Evolutionary conservation across 345 rosid genomes (phyloP).

Genomic region (Raphanus sativus): DNA sequence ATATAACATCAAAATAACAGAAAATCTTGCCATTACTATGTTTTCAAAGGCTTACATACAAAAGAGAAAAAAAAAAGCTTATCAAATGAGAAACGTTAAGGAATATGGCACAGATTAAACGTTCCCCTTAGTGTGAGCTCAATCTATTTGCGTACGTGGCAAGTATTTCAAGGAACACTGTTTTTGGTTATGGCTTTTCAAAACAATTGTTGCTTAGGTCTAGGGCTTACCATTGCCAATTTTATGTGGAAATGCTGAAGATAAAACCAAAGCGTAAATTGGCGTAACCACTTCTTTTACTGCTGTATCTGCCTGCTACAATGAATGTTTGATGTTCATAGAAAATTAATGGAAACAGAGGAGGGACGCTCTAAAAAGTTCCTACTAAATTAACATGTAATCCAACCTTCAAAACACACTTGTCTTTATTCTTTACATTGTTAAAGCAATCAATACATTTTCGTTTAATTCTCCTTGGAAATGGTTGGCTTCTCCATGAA

Average conservation of each 20-base stretch:
- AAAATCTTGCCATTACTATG: not conserved
- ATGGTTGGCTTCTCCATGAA: constrained; percentile 12
- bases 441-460: not conserved
- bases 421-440: not conserved
- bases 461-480: not conserved
- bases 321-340: not conserved
- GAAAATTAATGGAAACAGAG: not conserved
- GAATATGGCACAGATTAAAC: not conserved
- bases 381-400: not conserved
- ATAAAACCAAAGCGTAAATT: not conserved
- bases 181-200: not conserved
- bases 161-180: not conserved
- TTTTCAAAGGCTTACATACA: not conserved
- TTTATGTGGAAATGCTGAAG: not conserved
- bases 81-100: too few relatives aligned
- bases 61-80: too few relatives aligned
- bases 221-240: not conserved
- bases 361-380: not conserved
- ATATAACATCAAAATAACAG: not conserved
- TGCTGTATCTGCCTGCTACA: not conserved
- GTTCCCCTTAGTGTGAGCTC: not conserved
- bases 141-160: not conserved
- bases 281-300: not conserved
- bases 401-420: not conserved
- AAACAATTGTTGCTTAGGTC: not conserved